These are phyloP conservation scores for Leccinum boreale DNA, from an alignment of 768 basidiomycete species.

Conservation along the genomic window DNA sequence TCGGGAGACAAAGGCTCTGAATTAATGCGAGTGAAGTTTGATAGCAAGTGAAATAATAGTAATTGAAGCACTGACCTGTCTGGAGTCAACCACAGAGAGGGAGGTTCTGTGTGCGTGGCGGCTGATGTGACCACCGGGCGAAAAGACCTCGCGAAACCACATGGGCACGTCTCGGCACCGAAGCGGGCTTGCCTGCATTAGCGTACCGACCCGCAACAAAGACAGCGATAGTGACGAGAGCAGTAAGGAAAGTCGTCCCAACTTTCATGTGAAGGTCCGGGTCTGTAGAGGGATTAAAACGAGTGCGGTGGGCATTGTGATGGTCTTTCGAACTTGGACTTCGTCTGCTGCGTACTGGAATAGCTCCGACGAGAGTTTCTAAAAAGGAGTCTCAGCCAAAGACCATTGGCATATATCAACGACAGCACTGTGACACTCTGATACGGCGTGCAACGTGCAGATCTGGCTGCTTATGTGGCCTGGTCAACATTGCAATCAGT, in stretches of 20 bases:
- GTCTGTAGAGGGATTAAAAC: not conserved
- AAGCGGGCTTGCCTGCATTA: not conserved
- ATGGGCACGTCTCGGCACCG: not conserved
- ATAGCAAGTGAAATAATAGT: not conserved
- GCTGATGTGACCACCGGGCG: not conserved
- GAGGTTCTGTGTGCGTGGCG: not conserved
- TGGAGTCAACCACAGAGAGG: not conserved
- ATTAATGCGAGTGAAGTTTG: not conserved
- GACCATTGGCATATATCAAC: not conserved
- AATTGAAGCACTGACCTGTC: not conserved
- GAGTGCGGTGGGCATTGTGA: not conserved
- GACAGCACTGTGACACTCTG: not conserved
- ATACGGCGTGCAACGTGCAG: not conserved
- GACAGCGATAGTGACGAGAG: not conserved
- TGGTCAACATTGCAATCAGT: not conserved
- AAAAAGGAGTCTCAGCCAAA: not conserved
- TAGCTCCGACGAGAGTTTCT: not conserved
- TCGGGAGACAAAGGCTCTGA: not conserved
- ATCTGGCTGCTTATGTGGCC: not conserved
- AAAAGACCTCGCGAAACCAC: not conserved
- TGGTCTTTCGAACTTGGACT: not conserved
- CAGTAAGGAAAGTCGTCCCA: not conserved
- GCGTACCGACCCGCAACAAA: not conserved
- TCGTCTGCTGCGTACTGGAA: not conserved
- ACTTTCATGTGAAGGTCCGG: not conserved